Evolutionary conservation across 305 asterid species (phyloP).

Genomic region (Withania somnifera): DNA sequence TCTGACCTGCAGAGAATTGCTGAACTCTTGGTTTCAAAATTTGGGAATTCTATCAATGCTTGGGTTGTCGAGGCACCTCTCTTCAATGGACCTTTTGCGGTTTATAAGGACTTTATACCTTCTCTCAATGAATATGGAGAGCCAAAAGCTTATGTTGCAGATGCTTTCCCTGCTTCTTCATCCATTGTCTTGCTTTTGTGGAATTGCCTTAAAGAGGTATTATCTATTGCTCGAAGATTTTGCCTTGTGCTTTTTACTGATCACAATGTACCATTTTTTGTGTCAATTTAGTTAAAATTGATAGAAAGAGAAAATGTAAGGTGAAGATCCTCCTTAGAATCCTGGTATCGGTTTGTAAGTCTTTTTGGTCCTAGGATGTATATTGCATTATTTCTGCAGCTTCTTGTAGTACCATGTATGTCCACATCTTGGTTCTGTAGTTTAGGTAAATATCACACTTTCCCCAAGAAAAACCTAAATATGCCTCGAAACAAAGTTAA

Average conservation of each 20-base stretch:
- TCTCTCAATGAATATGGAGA: slow-evolving; percentile 63
- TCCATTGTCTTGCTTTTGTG: slow-evolving; percentile 56
- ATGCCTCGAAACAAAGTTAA: neutral
- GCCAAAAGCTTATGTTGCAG: slow-evolving; percentile 69
- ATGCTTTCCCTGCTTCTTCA: slow-evolving; percentile 77
- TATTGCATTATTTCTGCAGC: neutral
- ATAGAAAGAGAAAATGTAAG: neutral
- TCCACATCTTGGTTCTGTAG: neutral
- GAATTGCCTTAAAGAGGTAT: slow-evolving; percentile 65
- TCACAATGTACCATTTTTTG: neutral
- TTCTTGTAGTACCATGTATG: neutral
- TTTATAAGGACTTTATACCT: slow-evolving; percentile 81
- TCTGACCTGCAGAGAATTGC: slow-evolving; percentile 70
- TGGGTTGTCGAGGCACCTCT: slow-evolving; percentile 76
- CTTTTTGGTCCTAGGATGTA: neutral
- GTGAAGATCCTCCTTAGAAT: neutral
- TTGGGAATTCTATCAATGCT: slow-evolving; percentile 71
- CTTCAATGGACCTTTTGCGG: slow-evolving; percentile 81
- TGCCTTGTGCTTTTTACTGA: neutral
- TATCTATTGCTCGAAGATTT: neutral
- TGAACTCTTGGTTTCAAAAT: slow-evolving; percentile 66
- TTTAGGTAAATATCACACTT: neutral
- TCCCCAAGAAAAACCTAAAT: neutral
- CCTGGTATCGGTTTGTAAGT: neutral
- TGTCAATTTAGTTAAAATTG: neutral